phyloP scores from a whole-genome alignment of 768 basidiomycete species.

The Boletus eberwhitei region DNA sequence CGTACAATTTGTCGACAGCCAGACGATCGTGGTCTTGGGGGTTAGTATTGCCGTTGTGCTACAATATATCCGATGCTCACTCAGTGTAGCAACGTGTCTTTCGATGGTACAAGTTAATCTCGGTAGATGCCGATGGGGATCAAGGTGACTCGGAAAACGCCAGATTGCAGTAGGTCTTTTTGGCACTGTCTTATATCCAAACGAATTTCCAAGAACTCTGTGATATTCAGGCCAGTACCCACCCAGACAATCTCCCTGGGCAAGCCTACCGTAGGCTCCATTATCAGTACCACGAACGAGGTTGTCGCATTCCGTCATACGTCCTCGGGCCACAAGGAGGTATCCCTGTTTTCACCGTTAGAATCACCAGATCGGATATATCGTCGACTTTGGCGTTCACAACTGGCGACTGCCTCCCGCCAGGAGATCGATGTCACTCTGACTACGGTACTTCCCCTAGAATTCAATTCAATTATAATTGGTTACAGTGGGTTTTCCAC shows the following conservation, averaged over 20 bases:
- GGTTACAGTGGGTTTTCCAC: slow-evolving; percentile 53
- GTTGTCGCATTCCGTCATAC: slow-evolving; percentile 21
- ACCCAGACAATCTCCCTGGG: slow-evolving; percentile 12
- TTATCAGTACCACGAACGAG: slow-evolving; percentile 11
- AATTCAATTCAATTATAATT: slow-evolving; percentile 53
- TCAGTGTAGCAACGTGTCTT: slow-evolving; percentile 7
- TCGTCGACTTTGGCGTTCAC: slow-evolving; percentile 24
- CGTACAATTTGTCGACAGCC: slow-evolving; percentile 21
- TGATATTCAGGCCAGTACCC: slow-evolving; percentile 9
- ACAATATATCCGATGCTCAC: slow-evolving; percentile 1
- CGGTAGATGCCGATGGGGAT: slow-evolving; percentile 10
- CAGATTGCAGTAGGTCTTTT: slow-evolving; percentile 19
- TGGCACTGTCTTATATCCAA: neutral
- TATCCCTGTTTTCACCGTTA: slow-evolving; percentile 10
- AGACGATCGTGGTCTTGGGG: slow-evolving; percentile 24
- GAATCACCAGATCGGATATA: slow-evolving; percentile 6
- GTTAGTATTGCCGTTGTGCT: slow-evolving; percentile 11
- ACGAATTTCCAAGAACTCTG: slow-evolving; percentile 5
- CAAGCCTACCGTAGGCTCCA: neutral
- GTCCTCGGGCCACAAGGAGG: slow-evolving; percentile 17
- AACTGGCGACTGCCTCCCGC: neutral
- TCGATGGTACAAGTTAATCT: slow-evolving; percentile 20
- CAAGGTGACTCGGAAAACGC: slow-evolving; percentile 3
- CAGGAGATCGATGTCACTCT: slow-evolving; percentile 16
- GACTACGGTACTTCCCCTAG: slow-evolving; percentile 51